Base-by-base conservation (phyloP, 2,329 filamentous ascomycete genomes). In the Coleophoma crateriformis region DNA sequence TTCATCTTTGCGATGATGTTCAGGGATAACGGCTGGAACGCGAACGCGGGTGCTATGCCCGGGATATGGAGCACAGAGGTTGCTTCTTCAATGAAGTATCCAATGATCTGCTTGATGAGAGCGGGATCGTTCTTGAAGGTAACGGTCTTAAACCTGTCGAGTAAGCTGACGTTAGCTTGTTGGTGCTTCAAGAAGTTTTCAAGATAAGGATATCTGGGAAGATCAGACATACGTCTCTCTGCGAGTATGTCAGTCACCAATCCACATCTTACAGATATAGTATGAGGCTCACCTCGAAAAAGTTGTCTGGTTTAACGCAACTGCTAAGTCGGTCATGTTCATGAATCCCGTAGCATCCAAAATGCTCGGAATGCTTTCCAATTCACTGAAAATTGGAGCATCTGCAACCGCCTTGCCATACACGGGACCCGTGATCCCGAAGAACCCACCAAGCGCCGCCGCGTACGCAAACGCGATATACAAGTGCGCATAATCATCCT, bases 321-420 rank as follows among this genome's bases (percentile, higher is more conserved):
- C 35, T 10, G 50, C 27, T 12, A 59, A 44, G 33, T 38, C 46
- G 3, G 45, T 50, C 52, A 58, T 51, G 37, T 54, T 60, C 8
- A 40, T 34, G 15, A 58, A 27, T 5, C 45, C 14, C 3, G 53
- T 54, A 7, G 48, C 42, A 48, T 55, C 50, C 33, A 34, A 27
- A 7, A 57, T 12, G 17, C 17, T 46, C 4, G 58, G 54, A 47
- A 59, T 56, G 15, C 41, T 38, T 14, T 49, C 48, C 13, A 60
- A 19, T 11, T 55, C 51, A n/a, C 44, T 44, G 42, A 59, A 55
- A n/a, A 59, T 56, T n/a, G 51, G 33, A 7, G 57, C 45, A 34
- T 58, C 50, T 14, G 51, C 48, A 34, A 54, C 37, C 1, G 58
- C 46, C 42, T 56, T 57, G 13, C 54, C 54, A 46, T 58, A 60